A percentile compares a stretch with the other conserved stretches of the same genome.
These are phyloP conservation scores for Neurospora sp. DNA, from an alignment of 2,329 filamentous ascomycete species.

Conservation along the genomic window DNA sequence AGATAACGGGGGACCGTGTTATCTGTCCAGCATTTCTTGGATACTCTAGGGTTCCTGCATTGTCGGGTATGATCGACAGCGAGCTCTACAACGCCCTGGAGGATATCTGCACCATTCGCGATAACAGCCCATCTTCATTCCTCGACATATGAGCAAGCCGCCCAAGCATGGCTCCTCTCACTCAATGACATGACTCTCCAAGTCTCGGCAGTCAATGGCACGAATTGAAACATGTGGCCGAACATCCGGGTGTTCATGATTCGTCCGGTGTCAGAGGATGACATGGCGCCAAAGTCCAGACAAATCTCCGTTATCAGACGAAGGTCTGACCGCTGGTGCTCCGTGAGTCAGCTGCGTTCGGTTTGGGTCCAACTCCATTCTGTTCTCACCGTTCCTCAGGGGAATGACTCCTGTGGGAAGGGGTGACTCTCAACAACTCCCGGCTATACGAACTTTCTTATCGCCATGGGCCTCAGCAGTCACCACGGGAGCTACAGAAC, in stretches of 20 bases:
- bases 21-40: background rate
- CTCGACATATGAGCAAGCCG: background rate
- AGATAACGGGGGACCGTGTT: background rate
- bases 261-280: background rate
- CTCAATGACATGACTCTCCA: background rate
- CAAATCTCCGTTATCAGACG: background rate
- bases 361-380: background rate
- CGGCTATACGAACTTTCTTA: background rate
- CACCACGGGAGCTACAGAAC: background rate
- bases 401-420: background rate
- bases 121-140: background rate
- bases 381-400: background rate
- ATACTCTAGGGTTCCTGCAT: background rate
- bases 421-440: background rate
- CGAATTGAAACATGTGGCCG: background rate
- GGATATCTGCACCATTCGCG: background rate
- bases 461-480: background rate
- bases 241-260: background rate
- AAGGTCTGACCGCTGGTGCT: background rate
- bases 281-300: background rate
- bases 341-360: background rate
- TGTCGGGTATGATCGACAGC: background rate
- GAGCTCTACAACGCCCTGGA: background rate
- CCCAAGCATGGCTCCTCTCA: background rate
- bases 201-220: background rate